Base-by-base conservation (phyloP, 352 stramenopile genomes). In the Pythium dissimile region DNA sequence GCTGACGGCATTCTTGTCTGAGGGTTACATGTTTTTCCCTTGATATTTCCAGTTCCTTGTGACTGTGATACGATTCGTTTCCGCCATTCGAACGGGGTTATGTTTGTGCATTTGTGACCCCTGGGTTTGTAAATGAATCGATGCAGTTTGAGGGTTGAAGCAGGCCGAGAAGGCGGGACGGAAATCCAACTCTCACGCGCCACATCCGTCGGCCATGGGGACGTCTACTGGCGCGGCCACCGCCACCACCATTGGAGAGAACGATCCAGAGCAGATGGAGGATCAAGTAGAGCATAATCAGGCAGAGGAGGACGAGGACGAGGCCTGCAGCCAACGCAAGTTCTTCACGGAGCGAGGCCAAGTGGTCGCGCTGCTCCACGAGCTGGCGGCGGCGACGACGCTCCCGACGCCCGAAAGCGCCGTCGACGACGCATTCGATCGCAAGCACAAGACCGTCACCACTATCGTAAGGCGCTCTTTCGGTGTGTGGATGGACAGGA, bases 281-380 rank as follows among this genome's bases (percentile, higher is more conserved):
- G n/a, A 47, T 13, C 16, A 46, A 11, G 16, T 10, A 28, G 38
- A 32, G 26, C 15, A 21, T 3, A 20, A 26, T 30, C 5, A 20
- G 26, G 27, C 44, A 38, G 46, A 59, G 5, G 54, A 42, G 20
- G 43, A 42, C 24, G 52, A 46, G 20, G 56, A 66, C 30, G 63
- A 56, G 51, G 57, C 63, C 31, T 71, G 56, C 52, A 65, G 42
- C 52, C 47, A 71, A 39, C 42, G 52, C 30, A 81, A 78, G 51
- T 88, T 86, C 66, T 90, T 90, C 54, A 72, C 75, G 23, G 80
- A 90, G 62, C 80, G 68, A 44, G 65, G 70, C 26, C 61, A 85
- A 47, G 71, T 88, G 42, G 44, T 45, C 28, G 56, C 59, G 38
- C 57, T 86, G 16, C 54, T 90, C n/a, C 54, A 41, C 32, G 66